Percentiles rank a stretch among this genome's conserved stretches.
These are phyloP conservation scores for Ophiostoma perfectum DNA, from an alignment of 2,329 filamentous ascomycete species.

Conservation along the genomic window DNA sequence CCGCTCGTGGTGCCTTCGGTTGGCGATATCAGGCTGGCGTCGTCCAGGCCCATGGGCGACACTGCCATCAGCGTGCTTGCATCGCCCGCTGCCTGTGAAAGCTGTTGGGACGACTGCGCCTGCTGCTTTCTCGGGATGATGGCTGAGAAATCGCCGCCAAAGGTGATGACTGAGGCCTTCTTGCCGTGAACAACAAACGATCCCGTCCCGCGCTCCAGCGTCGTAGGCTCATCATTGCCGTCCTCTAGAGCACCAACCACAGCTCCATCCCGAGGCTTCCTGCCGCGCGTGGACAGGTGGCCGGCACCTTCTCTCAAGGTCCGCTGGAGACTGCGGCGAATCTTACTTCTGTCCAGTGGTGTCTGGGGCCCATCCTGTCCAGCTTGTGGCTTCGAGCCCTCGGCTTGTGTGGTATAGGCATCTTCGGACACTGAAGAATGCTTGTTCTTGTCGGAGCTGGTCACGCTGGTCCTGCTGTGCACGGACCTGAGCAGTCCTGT, in stretches of 20 bases:
- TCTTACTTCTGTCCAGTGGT: conserved; percentile 54
- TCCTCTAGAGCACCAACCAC: conserved; percentile 12
- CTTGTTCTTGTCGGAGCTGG: conserved; percentile 17
- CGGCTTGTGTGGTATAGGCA: background rate
- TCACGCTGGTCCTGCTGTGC: conserved; percentile 5
- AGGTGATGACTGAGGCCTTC: conserved; percentile 95
- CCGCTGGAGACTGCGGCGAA: conserved; percentile 80
- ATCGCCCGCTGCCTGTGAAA: background rate
- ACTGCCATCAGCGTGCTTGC: conserved; percentile 26
- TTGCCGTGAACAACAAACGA: conserved; percentile 97
- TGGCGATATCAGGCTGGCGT: conserved; percentile 8
- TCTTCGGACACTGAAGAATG: background rate
- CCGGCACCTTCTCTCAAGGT: conserved; percentile 77
- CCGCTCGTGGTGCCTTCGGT: background rate
- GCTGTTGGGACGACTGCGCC: conserved; percentile 23
- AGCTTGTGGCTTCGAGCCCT: conserved; percentile 13
- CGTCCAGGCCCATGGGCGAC: conserved; percentile 32
- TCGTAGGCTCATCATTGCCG: conserved; percentile 50
- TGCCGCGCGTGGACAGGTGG: conserved; percentile 62
- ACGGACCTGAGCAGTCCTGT: conserved; percentile 55
- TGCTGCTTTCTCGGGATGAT: conserved; percentile 48
- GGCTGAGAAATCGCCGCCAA: conserved; percentile 82
- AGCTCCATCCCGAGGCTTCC: conserved; percentile 62
- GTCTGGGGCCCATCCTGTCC: conserved; percentile 26
- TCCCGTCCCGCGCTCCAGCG: conserved; percentile 70